phyloP scores from a whole-genome alignment of 2,329 filamentous ascomycete genomes.

The Ophiostoma australiae region DNA sequence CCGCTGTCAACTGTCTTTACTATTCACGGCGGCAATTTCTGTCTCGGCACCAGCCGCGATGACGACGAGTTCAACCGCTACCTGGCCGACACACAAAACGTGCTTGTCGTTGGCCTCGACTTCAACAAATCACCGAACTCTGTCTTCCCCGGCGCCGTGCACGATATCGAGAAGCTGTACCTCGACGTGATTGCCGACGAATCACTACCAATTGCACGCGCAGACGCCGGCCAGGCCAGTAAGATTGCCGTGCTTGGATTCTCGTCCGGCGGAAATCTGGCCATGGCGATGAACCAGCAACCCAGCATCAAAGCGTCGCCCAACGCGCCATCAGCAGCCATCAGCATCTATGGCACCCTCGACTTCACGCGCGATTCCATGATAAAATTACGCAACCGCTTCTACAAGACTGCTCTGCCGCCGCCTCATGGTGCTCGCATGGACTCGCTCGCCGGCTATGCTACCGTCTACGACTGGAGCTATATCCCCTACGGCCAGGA shows the following conservation, averaged over 20 bases:
- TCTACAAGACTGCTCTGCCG: slow-evolving; percentile 27
- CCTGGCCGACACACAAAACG: background rate
- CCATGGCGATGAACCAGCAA: background rate
- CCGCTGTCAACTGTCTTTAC: background rate
- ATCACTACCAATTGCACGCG: background rate
- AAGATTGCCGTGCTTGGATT: background rate
- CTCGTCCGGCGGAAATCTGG: background rate
- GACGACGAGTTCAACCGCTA: background rate
- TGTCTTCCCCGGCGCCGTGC: background rate
- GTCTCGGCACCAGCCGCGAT: background rate
- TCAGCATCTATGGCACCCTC: background rate
- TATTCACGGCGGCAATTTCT: background rate
- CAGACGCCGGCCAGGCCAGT: background rate
- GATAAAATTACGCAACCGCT: background rate
- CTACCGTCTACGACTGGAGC: slow-evolving; percentile 39
- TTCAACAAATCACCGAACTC: background rate
- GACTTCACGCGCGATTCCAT: background rate
- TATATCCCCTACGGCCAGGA: slow-evolving; percentile 39
- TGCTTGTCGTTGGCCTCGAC: background rate
- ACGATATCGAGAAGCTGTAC: slow-evolving; percentile 5
- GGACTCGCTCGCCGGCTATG: slow-evolving; percentile 32
- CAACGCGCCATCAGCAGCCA: background rate
- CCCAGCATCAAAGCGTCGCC: background rate
- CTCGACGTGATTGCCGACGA: background rate
- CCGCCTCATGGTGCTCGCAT: slow-evolving; percentile 29